Conservation (phyloP, 2,329 filamentous ascomycete genomes). For the Arthrinium puccinioides region DNA sequence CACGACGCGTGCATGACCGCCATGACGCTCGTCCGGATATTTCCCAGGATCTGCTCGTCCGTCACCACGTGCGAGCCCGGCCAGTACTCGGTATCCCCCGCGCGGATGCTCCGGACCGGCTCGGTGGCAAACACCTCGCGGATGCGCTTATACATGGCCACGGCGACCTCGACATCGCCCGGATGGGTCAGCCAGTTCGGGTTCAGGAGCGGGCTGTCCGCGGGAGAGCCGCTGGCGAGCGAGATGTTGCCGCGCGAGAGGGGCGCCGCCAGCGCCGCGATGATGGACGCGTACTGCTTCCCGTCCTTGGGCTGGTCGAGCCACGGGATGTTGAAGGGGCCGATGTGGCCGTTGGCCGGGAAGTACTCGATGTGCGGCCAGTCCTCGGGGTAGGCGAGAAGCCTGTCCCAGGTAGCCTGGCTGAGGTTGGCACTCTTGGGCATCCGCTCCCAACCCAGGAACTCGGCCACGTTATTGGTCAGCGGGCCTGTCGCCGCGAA, state of each 20-base stretch:
- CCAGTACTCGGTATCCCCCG: slow-evolving; percentile 22
- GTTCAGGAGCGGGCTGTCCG: slow-evolving; percentile 32
- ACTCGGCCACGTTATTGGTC: slow-evolving; percentile 16
- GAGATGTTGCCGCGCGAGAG: slow-evolving; percentile 35
- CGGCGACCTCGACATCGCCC: slow-evolving; percentile 32
- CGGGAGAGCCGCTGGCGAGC: slow-evolving; percentile 24
- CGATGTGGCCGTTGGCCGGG: slow-evolving; percentile 14
- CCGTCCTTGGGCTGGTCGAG: slow-evolving; percentile 19
- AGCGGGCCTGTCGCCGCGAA: slow-evolving; percentile 18
- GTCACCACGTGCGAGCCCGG: slow-evolving; percentile 29
- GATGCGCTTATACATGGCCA: slow-evolving; percentile 31
- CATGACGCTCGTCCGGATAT: slow-evolving; percentile 21
- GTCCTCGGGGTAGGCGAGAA: slow-evolving; percentile 20
- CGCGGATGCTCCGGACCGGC: slow-evolving; percentile 21
- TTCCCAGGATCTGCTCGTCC: slow-evolving; percentile 33
- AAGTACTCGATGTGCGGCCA: slow-evolving; percentile 29
- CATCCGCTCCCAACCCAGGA: slow-evolving; percentile 24
- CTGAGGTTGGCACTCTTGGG: slow-evolving; percentile 15
- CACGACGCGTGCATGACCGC: slow-evolving; percentile 17
- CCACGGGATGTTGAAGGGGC: slow-evolving; percentile 4
- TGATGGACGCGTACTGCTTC: slow-evolving; percentile 24
- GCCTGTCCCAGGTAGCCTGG: slow-evolving; percentile 9
- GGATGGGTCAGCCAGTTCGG: slow-evolving; percentile 34
- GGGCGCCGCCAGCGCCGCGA: slow-evolving; percentile 28
- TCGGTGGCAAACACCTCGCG: slow-evolving; percentile 26